Percentiles rank a stretch among this genome's conserved stretches.
These are phyloP conservation scores for Pseudogymnoascus sp. DNA, from an alignment of 2,329 filamentous ascomycete genomes.

Conservation along the genomic window DNA sequence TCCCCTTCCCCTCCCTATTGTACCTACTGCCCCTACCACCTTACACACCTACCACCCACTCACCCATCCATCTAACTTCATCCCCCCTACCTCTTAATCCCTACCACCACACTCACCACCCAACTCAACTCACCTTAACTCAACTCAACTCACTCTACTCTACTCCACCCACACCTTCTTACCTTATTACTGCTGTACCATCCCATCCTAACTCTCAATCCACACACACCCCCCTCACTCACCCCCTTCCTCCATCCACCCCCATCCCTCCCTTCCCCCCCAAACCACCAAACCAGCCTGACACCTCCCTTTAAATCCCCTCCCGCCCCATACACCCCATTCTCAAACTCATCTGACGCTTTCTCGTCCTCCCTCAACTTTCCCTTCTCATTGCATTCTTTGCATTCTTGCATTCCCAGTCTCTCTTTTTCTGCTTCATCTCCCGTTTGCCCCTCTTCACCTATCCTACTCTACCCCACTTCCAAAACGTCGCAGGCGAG, in stretches of 20 bases:
- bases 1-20: too few relatives aligned
- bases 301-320: conserved; percentile 6
- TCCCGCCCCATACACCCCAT: conserved; percentile 4
- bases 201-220: background rate
- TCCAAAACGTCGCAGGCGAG: conserved; percentile 15
- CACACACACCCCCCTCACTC: background rate
- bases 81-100: too few relatives aligned
- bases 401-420: conserved; percentile 11
- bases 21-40: too few relatives aligned
- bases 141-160: too few relatives aligned
- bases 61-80: too few relatives aligned
- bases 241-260: background rate
- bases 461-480: conserved; percentile 26
- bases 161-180: background rate
- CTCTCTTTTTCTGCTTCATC: conserved; percentile 24
- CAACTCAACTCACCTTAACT: too few relatives aligned
- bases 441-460: conserved; percentile 25
- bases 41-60: too few relatives aligned
- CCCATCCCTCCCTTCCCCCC: background rate
- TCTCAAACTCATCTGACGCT: conserved; percentile 7
- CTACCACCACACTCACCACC: too few relatives aligned
- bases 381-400: conserved; percentile 12
- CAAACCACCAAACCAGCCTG: background rate
- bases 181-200: too few relatives aligned
- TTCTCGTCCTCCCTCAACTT: conserved; percentile 13